phyloP scores from a whole-genome alignment of 306 rosid genomes.

The Dryas octopetala region DNA sequence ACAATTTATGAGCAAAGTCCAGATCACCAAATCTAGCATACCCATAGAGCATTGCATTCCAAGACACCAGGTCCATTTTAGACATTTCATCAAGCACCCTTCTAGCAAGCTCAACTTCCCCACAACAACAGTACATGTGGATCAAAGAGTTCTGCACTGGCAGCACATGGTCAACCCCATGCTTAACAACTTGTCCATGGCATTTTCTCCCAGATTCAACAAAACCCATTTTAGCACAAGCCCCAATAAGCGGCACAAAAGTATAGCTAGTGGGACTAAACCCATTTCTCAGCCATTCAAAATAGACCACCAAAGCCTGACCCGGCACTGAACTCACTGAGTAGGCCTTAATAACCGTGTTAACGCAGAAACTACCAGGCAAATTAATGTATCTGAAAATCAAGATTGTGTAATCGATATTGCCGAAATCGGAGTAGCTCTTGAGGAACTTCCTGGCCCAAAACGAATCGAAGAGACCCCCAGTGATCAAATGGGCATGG shows the following conservation, averaged over 20 bases:
- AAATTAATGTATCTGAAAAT: conserved; percentile 37
- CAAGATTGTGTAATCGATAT: conserved; percentile 39
- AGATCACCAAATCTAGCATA: conserved; percentile 39
- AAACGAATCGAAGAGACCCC: conserved; percentile 41
- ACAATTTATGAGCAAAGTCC: conserved; percentile 44
- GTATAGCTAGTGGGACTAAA: conserved; percentile 57
- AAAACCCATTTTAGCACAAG: conserved; percentile 50
- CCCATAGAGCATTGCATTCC: conserved; percentile 60
- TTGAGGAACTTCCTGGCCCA: conserved; percentile 61
- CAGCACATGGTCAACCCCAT: conserved; percentile 48
- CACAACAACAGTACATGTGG: conserved; percentile 61
- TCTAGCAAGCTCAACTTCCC: conserved; percentile 37
- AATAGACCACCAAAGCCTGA: conserved; percentile 44
- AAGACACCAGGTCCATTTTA: conserved; percentile 53
- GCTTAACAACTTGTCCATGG: conserved; percentile 62
- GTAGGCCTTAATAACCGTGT: conserved; percentile 55
- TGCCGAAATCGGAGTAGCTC: conserved; percentile 47
- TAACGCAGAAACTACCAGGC: conserved; percentile 52
- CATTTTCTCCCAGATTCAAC: conserved; percentile 45
- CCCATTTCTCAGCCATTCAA: conserved; percentile 35
- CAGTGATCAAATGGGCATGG: conserved; percentile 54
- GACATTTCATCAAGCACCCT: conserved; percentile 52
- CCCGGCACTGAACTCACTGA: conserved; percentile 36
- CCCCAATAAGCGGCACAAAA: conserved; percentile 52
- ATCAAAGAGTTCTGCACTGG: conserved; percentile 62